A percentile compares a stretch with the other conserved stretches of the same genome.
These are phyloP conservation scores for Glonium stellatum DNA, from an alignment of 495 filamentous ascomycete genomes.

Conservation along the genomic window DNA sequence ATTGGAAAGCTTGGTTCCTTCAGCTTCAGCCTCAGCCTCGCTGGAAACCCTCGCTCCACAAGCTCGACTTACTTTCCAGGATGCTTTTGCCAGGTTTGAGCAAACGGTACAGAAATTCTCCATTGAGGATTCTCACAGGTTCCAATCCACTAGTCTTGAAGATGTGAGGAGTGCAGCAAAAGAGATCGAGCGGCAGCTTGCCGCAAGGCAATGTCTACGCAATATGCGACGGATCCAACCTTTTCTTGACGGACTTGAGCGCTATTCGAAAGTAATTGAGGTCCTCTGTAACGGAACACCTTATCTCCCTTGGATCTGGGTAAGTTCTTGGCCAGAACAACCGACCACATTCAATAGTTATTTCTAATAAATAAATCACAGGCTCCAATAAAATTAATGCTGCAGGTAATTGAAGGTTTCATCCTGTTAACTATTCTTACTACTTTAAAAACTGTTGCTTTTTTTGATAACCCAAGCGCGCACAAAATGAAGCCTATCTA, in stretches of 20 bases:
- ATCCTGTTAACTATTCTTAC: too few relatives aligned
- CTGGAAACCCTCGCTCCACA: conserved; percentile 2
- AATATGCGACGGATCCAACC: conserved; percentile 33
- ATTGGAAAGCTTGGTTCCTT: background rate
- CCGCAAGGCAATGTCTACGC: conserved; percentile 9
- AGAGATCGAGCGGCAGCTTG: conserved; percentile 7
- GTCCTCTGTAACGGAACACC: conserved; percentile 28
- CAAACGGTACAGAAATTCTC: conserved; percentile 24
- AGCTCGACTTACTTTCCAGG: conserved; percentile 5
- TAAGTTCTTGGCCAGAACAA: background rate
- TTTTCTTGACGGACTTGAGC: conserved; percentile 28
- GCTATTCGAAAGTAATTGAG: conserved; percentile 35
- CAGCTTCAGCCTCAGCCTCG: background rate
- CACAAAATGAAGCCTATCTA: too few relatives aligned
- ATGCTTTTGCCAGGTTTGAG: conserved; percentile 34
- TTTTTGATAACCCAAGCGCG: too few relatives aligned
- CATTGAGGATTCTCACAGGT: conserved; percentile 25
- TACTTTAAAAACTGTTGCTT: too few relatives aligned
- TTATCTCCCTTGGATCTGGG: conserved; percentile 14
- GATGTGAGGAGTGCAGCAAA: conserved; percentile 3
- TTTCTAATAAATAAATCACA: conserved; percentile 4
- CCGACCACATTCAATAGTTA: too few relatives aligned
- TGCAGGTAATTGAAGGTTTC: conserved; percentile 29
- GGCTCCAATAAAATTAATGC: conserved; percentile 41
- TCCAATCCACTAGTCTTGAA: conserved; percentile 33